Conservation (phyloP, 768 basidiomycete species). For the Agaricus blazei region DNA sequence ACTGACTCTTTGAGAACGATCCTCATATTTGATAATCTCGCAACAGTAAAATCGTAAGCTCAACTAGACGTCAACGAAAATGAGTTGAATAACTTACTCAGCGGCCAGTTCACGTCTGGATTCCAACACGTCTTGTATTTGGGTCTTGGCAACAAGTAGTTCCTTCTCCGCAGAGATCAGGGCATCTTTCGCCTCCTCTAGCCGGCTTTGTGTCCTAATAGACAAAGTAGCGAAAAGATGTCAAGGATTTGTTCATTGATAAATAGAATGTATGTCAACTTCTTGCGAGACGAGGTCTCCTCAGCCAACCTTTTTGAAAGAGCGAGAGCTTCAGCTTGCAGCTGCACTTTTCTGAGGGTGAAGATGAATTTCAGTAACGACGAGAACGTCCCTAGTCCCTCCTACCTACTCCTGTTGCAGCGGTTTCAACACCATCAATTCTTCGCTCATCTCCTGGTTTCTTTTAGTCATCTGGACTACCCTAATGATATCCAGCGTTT, state of each 20-base stretch:
- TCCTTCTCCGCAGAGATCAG: conserved; percentile 6
- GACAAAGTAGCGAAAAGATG: neutral
- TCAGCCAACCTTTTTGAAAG: neutral
- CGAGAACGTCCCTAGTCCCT: neutral
- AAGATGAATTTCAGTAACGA: neutral
- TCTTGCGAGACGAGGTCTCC: conserved; percentile 1
- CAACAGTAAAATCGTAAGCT: neutral
- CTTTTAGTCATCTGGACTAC: conserved; percentile 10
- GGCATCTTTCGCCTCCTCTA: neutral
- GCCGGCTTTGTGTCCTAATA: neutral
- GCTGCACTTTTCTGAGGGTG: neutral
- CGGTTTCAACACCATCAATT: conserved; percentile 13
- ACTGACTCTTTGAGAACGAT: conserved; percentile 1
- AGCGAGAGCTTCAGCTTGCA: conserved; percentile 1
- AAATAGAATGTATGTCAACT: neutral
- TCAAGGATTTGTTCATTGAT: no score
- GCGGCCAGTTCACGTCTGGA: conserved; percentile 1
- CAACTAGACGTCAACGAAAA: neutral
- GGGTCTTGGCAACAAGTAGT: neutral
- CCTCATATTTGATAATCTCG: conserved; percentile 1
- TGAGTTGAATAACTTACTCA: neutral
- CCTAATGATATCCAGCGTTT: conserved; percentile 1
- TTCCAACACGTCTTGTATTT: neutral
- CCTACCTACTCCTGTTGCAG: conserved; percentile 18
- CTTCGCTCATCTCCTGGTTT: conserved; percentile 8